Base-by-base conservation (phyloP, 768 basidiomycete species). In the Porpolomopsis calyptriformis region DNA sequence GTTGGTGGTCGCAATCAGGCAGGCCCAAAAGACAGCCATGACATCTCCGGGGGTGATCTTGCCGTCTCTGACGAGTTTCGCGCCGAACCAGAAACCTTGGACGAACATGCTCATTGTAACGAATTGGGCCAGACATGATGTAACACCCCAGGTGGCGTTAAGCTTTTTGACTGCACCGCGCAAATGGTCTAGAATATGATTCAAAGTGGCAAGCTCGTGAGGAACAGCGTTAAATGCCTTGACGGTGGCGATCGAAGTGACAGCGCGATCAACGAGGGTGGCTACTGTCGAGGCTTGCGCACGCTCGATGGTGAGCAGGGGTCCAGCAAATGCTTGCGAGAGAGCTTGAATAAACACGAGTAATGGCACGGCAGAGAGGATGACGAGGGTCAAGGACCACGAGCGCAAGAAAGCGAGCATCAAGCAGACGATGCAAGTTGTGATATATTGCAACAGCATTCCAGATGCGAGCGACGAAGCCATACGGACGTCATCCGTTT, bases 1-100 rank as follows among this genome's bases (percentile, higher is more conserved):
- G 60, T 89, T 91, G 54, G 76, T 82, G 1, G 85, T 83, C 0
- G 89, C 91, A 50, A 97, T 85, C 18, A 97, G 69, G 60, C 89
- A 92, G 0, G 94, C 92, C 93, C 94, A 98, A 62, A 98, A 99
- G 43, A 93, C 89, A n/a, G 85, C 81, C 83, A 92, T 93, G 51
- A 97, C 85, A 27, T 82, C 76, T 1, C 90, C 90, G 0, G 85
- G 67, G 3, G 65, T 65, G 44, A 78, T 71, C 50, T 71, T 77
- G 12, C 84, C 85, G 10, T 81, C 71, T n/a, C 78, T 65, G n/a
- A 99, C 90, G 43, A 96, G 74, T 57, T 85, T 82, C 2, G 84
- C 74, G 10, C 93, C 94, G 57, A 83, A 98, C 92, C 94, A 97
- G 64, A 98, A 98, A 0, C 83, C 92, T 57, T 91, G 84, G 6